Evolutionary conservation across 2,329 filamentous ascomycete species (phyloP), one percentile per base, ranked within the genome.

Genomic region (Paramyrothecium roridum): DNA sequence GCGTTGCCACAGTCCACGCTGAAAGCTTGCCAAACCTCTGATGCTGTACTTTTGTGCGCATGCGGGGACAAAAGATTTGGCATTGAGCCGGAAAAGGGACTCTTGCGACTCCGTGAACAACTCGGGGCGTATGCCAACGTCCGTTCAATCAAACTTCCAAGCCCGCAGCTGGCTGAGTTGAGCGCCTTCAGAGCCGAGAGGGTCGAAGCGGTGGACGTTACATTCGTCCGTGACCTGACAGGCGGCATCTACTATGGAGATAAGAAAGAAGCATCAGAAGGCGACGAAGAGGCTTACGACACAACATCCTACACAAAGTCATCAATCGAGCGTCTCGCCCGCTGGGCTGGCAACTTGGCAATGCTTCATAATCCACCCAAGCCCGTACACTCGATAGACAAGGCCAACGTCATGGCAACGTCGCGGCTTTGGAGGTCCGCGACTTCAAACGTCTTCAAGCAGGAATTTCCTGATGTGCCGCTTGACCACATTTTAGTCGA

Each of bases 231-330:
- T 46, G 88, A 91, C 67, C 73, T 91, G 55, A 91, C 88, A 0
- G 87, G 88, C 10, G 88, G 88, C 20, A 89, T 91, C 70, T 91
- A 91, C 76, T 91, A 91, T 69, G 88, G 89, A 22, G 86, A 89
- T 17, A 78, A 87, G 50, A 10, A 57, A 47, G 58, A 61, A 49
- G 55, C 55, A 1, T 52, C 48, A 3, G 87, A 91, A 61, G 83
- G 71, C 60, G 85, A 81, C 54, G 76, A 77, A 30, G 26, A 30
- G 10, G 26, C 26, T 30, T 30, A 30, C 26, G 26, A 30, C 26
- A 30, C 84, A 1, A 88, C 91, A 67, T 83, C 86, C 6, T 91
- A 91, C 74, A 85, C 82, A 16, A 80, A 86, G 45, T 71, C 76
- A 45, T 87, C 91, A 73, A 88, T 91, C 60, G 87, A 90, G 77